phyloP scores from a whole-genome alignment of 73 alveolate species.

The Paramecium caudatum region DNA sequence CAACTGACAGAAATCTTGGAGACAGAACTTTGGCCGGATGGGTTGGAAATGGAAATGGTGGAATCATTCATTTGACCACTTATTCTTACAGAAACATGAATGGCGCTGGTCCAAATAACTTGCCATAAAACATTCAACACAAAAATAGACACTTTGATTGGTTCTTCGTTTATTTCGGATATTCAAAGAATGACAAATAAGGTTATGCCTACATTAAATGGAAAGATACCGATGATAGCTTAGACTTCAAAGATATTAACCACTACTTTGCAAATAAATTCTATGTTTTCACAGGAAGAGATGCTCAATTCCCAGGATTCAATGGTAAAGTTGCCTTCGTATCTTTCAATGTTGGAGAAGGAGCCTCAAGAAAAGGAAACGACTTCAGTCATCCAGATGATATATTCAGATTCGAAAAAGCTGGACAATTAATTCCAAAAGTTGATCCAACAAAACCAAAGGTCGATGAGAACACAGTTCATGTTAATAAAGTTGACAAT shows the following conservation, averaged over 20 bases:
- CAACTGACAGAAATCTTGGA: conserved; percentile 49
- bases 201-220: conserved; percentile 57
- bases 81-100: conserved; percentile 68
- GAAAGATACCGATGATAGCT: conserved; percentile 3
- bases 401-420: conserved; percentile 57
- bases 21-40: conserved; percentile 47
- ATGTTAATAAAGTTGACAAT: conserved; percentile 31
- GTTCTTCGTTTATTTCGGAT: conserved; percentile 65
- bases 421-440: conserved; percentile 47
- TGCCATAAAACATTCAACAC: conserved; percentile 19
- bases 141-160: conserved; percentile 57
- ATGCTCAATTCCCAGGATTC: conserved; percentile 2
- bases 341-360: conserved; percentile 66
- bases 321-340: conserved; percentile 67
- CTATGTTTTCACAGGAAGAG: conserved; percentile 18
- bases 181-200: background rate
- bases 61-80: conserved; percentile 46
- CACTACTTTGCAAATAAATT: conserved; percentile 31
- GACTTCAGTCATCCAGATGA: conserved; percentile 60
- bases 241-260: conserved; percentile 5
- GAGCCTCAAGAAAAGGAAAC: conserved; percentile 48
- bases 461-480: conserved; percentile 31
- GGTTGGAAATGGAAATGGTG: conserved; percentile 44
- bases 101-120: conserved; percentile 62
- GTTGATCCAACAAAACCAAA: conserved; percentile 64